Base-by-base conservation (phyloP, 805 yeast genomes). In the Lipomyces sp. region DNA sequence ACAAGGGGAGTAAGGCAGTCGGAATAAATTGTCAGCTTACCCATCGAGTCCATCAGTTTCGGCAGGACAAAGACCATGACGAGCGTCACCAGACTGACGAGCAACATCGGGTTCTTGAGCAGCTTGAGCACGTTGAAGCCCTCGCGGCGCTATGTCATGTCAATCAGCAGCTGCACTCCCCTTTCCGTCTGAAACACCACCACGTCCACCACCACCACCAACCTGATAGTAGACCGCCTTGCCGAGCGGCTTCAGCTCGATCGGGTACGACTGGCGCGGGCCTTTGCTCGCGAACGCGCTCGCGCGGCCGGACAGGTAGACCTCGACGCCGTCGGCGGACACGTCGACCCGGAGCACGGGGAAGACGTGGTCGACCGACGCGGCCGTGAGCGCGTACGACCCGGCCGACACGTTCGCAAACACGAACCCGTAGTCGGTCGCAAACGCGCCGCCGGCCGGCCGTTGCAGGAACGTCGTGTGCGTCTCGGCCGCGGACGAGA, bases 31-130 rank as follows among this genome's bases (percentile, higher is more conserved):
- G n/a, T n/a, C n/a, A 13, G 26, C 54, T 22, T 32, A 52, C 57
- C 73, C 35, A 69, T 47, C 43, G 51, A 57, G 29, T 51, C 63
- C 38, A 63, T 51, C 47, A 67, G 26, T 28, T 59, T 57, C 2
- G 74, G 74, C 40, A 70, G 39, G 13, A 59, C 62, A 14, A 67
- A 55, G 18, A 69, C 70, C 53, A 68, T 51, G 10, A 58, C 63
- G 43, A 70, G 53, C 8, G 70, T 60, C 1, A 48, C 65, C 24
- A 70, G 41, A 11, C 67, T 58, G 58, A 70, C 50, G 33, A 67
- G 52, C 55, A 70, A 68, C 63, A 68, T 68, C 10, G 73, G 72
- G 48, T 63, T 63, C 54, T 61, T 61, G 56, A 70, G 31, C 59
- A 69, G 63, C 28, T 51, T 50, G 34, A 63, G 39, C 11, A 68